A percentile compares a stretch with the other conserved stretches of the same genome.
Evolutionary conservation across 345 rosid genomes (phyloP).

Genomic region (Eucalyptus paniculata): DNA sequence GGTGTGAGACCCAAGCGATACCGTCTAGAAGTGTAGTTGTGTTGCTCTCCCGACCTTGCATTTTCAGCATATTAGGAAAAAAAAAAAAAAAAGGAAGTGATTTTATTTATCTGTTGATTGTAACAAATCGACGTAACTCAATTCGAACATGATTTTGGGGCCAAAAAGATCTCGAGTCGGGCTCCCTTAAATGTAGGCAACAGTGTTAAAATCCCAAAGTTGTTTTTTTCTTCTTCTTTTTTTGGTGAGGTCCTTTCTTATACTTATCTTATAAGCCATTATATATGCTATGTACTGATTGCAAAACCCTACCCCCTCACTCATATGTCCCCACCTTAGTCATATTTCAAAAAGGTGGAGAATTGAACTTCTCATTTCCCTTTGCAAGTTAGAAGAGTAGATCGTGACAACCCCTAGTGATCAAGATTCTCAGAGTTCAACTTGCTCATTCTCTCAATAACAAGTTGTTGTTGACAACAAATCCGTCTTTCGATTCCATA

Average conservation of each 20-base stretch:
- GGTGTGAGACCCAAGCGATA: neutral
- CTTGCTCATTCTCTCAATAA: too few relatives aligned
- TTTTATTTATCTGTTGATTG: neutral
- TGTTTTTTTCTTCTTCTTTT: too few relatives aligned
- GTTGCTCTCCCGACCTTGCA: neutral
- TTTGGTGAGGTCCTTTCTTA: fast-evolving
- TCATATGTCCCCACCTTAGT: too few relatives aligned
- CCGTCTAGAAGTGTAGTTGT: fast-evolving
- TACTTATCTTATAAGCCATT: too few relatives aligned
- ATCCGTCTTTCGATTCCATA: neutral
- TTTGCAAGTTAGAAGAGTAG: too few relatives aligned
- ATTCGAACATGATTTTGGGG: neutral
- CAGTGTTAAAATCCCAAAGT: neutral
- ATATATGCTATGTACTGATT: too few relatives aligned
- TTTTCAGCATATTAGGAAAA: neutral
- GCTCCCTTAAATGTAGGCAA: neutral
- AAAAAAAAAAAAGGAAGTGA: neutral
- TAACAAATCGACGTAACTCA: neutral
- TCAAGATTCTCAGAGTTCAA: too few relatives aligned
- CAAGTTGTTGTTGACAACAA: neutral
- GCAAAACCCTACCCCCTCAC: too few relatives aligned
- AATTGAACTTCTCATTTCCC: too few relatives aligned
- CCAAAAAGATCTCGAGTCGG: neutral
- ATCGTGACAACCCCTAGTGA: too few relatives aligned
- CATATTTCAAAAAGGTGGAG: too few relatives aligned